Conservation (phyloP, 495 filamentous ascomycete genomes). For the Penicillium odoratum region DNA sequence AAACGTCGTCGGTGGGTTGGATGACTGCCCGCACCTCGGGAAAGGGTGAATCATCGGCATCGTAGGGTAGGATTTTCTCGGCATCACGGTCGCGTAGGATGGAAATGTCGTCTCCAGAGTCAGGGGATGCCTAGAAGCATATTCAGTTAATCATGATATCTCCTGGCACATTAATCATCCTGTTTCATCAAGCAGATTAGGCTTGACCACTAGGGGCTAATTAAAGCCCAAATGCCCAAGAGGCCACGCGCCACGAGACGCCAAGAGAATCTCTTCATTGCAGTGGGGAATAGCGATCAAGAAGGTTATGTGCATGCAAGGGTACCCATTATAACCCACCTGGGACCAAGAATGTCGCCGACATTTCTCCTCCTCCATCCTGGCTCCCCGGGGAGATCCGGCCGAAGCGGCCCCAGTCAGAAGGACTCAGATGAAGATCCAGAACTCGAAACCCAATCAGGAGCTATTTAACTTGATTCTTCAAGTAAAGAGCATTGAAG, state of each 20-base stretch:
- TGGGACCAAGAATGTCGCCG: constrained; percentile 16
- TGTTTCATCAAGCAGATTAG: background rate
- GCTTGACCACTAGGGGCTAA: background rate
- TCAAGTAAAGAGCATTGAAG: background rate
- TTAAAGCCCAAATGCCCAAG: background rate
- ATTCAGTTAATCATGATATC: background rate
- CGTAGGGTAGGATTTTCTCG: constrained; percentile 39
- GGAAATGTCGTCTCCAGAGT: constrained; percentile 17
- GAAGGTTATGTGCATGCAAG: background rate
- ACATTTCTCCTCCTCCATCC: constrained; percentile 13
- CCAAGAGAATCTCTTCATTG: background rate
- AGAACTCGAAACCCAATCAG: background rate
- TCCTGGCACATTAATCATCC: background rate
- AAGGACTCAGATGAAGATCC: background rate
- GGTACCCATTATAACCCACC: constrained; percentile 10
- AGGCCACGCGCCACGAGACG: background rate
- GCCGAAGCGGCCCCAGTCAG: background rate
- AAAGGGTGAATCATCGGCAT: constrained; percentile 68
- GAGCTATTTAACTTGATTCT: background rate
- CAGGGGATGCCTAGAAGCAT: constrained; percentile 10
- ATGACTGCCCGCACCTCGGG: constrained; percentile 57
- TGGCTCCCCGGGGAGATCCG: constrained; percentile 1
- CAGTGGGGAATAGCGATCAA: background rate
- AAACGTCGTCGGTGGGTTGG: constrained; percentile 59
- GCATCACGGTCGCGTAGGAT: constrained; percentile 42